A percentile compares a stretch with the other conserved stretches of the same genome.
phyloP scores from a whole-genome alignment of 169 alveolate species.

The Plasmodium fragile region DNA sequence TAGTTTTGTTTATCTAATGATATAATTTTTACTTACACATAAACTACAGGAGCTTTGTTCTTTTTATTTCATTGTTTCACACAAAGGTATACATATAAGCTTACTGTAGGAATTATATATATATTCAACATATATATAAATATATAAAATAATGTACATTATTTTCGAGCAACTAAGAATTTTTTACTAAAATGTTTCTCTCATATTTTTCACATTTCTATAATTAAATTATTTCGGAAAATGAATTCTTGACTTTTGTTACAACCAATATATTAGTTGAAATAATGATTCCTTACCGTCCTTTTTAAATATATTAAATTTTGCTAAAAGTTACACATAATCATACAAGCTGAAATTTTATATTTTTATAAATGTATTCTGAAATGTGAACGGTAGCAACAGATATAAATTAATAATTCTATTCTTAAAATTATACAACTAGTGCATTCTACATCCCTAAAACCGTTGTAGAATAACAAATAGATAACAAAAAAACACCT shows the following conservation, averaged over 20 bases:
- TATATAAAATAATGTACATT: too few relatives aligned
- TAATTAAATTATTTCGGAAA: neutral
- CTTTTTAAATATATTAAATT: neutral
- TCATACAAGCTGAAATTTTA: neutral
- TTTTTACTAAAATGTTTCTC: neutral
- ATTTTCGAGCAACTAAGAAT: neutral
- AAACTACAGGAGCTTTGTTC: neutral
- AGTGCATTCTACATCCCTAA: neutral
- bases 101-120: too few relatives aligned
- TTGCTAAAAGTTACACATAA: neutral
- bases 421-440: neutral
- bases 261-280: neutral
- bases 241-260: neutral
- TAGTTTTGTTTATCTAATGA: too few relatives aligned
- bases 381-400: neutral
- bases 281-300: neutral
- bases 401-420: neutral
- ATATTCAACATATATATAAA: neutral
- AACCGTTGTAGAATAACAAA: neutral
- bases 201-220: neutral
- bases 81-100: neutral
- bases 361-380: neutral
- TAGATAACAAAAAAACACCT: too few relatives aligned
- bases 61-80: neutral
- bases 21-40: neutral